Evolutionary conservation across 2,329 filamentous ascomycete species (phyloP), one percentile per base, ranked within the genome.

Genomic region (Tolypocladium tundrense): DNA sequence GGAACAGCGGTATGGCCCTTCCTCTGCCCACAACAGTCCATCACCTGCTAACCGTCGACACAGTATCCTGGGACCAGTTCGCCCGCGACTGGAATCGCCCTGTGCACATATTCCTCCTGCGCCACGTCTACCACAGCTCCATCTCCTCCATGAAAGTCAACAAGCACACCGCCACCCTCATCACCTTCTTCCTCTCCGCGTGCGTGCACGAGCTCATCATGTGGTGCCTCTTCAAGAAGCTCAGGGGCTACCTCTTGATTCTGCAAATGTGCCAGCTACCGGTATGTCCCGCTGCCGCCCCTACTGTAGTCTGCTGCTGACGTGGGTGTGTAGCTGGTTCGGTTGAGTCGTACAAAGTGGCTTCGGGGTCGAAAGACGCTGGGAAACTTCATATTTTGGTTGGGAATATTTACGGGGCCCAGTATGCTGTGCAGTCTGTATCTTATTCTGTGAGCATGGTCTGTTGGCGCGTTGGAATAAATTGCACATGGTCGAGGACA

Each of bases 211-310:
- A 92, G 70, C 74, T 91, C 52, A 80, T 91, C 66, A 91, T 91
- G 88, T 88, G 86, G 76, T 88, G 88, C 63, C 77, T 92, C 40
- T 92, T 92, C 70, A 87, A 87, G 70, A 91, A 90, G 71, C 77
- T 91, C 11, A 76, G 88, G 43, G 88, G 88, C 0, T 91, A 91
- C 65, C 72, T 91, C 52, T 80, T 91, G 27, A 73, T 84, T n/a
- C 71, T 88, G 65, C 88, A 92, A 69, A 84, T 93, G 81, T 79
- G 79, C 61, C 88, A 93, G 71, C 70, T 92, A 51, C 88, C 88
- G 40, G 77, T 79, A 65, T 51, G 75, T 70, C 19, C 7, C 6
- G 19, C 31, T 39, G 19, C 10, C 31, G 11, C 10, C 11, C 31
- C 8, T 11, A 5, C 19, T 19, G 19, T n/a, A 39, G 16, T 7